Evolutionary conservation across 1,284 basidiomycete genomes (phyloP).

Genomic region (Phylloporus sp.): DNA sequence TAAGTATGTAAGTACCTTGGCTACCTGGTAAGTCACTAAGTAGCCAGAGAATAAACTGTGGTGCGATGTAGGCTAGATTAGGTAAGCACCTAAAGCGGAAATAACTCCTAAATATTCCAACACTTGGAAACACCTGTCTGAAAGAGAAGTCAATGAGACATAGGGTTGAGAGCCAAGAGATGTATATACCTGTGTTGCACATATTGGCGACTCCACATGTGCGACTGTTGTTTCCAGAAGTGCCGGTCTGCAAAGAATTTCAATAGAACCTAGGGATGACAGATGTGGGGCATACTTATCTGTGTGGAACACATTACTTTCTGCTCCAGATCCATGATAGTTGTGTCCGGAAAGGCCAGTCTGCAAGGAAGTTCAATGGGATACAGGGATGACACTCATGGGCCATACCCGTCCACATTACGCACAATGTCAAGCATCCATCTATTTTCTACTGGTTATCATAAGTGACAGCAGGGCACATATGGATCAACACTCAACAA

Average conservation of each 20-base stretch:
- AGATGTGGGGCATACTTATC: background rate
- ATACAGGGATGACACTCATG: too few species aligned
- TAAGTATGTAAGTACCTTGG: too few species aligned
- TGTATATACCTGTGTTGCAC: background rate
- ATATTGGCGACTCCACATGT: background rate
- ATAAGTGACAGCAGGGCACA: background rate
- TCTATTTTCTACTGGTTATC: background rate
- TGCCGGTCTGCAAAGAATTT: background rate
- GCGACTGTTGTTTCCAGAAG: background rate
- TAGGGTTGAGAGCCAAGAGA: background rate
- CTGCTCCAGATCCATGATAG: background rate
- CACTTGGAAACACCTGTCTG: background rate
- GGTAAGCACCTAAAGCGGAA: too few species aligned
- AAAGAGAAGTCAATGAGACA: background rate
- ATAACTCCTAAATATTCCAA: too few species aligned
- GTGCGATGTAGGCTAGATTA: too few species aligned
- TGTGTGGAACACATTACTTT: background rate
- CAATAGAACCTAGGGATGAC: background rate
- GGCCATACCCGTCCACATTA: too few species aligned
- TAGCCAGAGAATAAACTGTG: too few species aligned
- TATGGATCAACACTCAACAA: background rate
- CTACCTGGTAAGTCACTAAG: too few species aligned
- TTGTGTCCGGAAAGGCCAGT: background rate
- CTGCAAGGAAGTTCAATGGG: background rate
- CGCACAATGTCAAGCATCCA: too few species aligned